phyloP scores from a whole-genome alignment of 2,329 filamentous ascomycete genomes.

The Polytolypa hystricis region DNA sequence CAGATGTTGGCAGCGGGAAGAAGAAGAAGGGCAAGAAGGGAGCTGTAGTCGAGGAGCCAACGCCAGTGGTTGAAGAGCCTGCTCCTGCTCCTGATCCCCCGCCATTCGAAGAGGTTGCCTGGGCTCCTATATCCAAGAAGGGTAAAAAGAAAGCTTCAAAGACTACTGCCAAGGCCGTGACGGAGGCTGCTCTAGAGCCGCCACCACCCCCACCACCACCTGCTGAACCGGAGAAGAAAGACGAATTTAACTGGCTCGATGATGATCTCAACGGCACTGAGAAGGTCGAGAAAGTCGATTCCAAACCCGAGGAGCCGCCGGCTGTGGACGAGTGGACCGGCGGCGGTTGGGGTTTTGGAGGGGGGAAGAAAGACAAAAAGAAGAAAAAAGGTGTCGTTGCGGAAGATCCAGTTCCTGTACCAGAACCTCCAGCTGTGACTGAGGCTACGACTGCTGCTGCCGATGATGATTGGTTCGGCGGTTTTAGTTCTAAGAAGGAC shows the following conservation, averaged over 20 bases:
- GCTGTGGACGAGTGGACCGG: conserved; percentile 12
- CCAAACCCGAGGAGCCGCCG: conserved; percentile 16
- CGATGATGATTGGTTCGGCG: conserved; percentile 27
- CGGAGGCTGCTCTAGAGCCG: background rate
- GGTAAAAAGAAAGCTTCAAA: conserved; percentile 25
- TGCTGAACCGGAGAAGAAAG: conserved; percentile 13
- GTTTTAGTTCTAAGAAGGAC: conserved; percentile 19
- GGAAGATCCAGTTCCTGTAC: conserved; percentile 19
- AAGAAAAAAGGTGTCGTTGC: conserved; percentile 26
- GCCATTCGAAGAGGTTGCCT: conserved; percentile 21
- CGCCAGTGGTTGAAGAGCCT: conserved; percentile 11
- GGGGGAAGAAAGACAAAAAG: conserved; percentile 18
- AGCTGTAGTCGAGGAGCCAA: conserved; percentile 11
- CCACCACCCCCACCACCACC: conserved; percentile 6
- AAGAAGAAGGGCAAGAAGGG: conserved; percentile 23
- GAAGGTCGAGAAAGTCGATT: conserved; percentile 15
- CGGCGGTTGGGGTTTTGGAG: conserved; percentile 22
- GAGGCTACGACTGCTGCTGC: conserved; percentile 19
- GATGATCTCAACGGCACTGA: conserved; percentile 9
- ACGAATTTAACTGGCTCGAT: conserved; percentile 19
- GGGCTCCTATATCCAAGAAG: conserved; percentile 17
- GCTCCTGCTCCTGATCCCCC: conserved; percentile 18
- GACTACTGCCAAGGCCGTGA: conserved; percentile 14
- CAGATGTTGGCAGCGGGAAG: conserved; percentile 16
- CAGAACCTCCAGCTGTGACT: conserved; percentile 19